These are phyloP conservation scores for Pilobolus umbonatus DNA, from an alignment of 192 early-diverging fungal species.

Conservation along the genomic window DNA sequence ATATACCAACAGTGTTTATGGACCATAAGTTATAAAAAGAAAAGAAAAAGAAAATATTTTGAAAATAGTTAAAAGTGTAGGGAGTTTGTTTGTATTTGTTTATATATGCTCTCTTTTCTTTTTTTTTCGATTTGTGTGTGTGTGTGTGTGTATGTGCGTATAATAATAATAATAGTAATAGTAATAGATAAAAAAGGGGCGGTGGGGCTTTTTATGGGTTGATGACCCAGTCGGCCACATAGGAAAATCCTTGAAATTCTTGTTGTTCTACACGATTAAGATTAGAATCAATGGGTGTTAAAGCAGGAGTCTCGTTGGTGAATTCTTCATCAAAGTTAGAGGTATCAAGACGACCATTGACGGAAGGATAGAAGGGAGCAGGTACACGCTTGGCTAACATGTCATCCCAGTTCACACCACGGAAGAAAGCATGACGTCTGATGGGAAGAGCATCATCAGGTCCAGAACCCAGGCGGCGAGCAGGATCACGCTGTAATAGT, in stretches of 20 bases:
- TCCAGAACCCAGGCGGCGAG: conserved; percentile 76
- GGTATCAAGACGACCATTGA: conserved; percentile 71
- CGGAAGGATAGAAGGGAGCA: conserved; percentile 84
- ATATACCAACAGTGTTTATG: too few relatives aligned
- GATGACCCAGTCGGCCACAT: conserved; percentile 79
- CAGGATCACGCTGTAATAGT: conserved; percentile 83
- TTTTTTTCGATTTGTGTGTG: background rate
- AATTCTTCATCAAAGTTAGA: conserved; percentile 99
- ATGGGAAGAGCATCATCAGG: conserved; percentile 86
- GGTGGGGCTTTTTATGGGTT: background rate
- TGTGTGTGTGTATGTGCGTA: background rate
- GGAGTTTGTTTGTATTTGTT: too few relatives aligned
- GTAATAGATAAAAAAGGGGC: background rate
- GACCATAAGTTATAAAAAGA: too few relatives aligned
- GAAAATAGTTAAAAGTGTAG: too few relatives aligned
- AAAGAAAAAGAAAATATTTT: too few relatives aligned
- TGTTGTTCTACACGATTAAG: conserved; percentile 80
- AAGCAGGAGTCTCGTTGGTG: conserved; percentile 81
- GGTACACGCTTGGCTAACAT: conserved; percentile 79
- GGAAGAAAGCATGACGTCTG: conserved; percentile 91
- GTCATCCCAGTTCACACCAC: conserved; percentile 92
- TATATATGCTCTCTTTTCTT: too few relatives aligned
- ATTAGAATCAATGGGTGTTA: conserved; percentile 88
- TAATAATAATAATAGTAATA: background rate
- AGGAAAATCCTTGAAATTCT: conserved; percentile 91